Evolutionary conservation across 139 green algal genomes (phyloP), one percentile per base, ranked within the genome.

Genomic region (Picochlorum sp.): DNA sequence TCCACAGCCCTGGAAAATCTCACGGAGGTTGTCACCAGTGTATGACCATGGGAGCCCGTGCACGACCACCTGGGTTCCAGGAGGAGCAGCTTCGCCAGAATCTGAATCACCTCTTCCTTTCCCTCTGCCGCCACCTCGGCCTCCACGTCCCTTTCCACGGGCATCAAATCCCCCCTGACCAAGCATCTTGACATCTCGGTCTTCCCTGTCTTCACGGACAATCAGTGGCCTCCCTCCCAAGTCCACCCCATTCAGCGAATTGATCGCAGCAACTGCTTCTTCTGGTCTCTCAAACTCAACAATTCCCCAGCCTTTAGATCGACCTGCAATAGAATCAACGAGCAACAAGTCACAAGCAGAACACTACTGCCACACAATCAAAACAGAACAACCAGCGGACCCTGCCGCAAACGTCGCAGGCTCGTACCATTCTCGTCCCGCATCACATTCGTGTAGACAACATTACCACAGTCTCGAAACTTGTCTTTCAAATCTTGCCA

Each of bases 401-500:
- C 40, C 59, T 33, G 25, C 32, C 7, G 20, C 13, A 31, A 22
- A n/a, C 35, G 9, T 41, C 32, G 26, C 24, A 20, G 5, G 6
- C 4, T 41, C 82, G 61, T 66, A 93, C 87, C 84, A 28, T 79
- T 75, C 12, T 93, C 81, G 55, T 88, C 81, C 26, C 73, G 70
- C 67, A 89, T 88, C 12, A 96, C 87, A 72, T 95, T 93, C 37
- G 85, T 78, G 65, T 93, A 95, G 9, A 94, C 87, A 5, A 96
- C 88, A 22, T 72, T 84, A 49, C 88, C 89, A 50, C 68, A 75
- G 50, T 88, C 75, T 13, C 82, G 59, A 74, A 96, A 96, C 66
- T 85, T 83, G 67, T 96, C 89, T 70, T 94, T 93, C 45, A 93
- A 67, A 72, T 93, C 85, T 65, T 91, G 84, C 87, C 87, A 95